Evolutionary conservation across 1,139 yeast species (phyloP).

Genomic region (Yamadazyma atmosphaerica): DNA sequence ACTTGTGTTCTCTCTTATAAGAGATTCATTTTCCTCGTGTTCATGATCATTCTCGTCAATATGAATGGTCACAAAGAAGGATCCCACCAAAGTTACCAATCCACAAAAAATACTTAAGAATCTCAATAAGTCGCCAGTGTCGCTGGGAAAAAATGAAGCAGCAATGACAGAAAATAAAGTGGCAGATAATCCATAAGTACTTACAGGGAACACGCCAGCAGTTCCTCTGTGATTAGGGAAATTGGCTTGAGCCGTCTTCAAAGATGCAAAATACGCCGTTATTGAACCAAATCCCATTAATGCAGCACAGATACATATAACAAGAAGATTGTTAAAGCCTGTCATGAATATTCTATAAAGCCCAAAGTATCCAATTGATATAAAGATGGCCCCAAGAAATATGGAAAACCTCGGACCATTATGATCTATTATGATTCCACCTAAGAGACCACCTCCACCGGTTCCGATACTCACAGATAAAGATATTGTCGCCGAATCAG

Average conservation of each 20-base stretch:
- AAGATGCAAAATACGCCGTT: constrained; percentile 60
- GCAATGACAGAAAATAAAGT: constrained; percentile 46
- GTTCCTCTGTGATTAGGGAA: constrained; percentile 71
- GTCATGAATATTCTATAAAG: constrained; percentile 31
- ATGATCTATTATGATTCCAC: constrained; percentile 64
- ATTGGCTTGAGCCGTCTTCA: constrained; percentile 68
- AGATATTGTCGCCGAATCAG: constrained; percentile 64
- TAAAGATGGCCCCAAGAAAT: constrained; percentile 51
- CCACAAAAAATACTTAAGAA: constrained; percentile 43
- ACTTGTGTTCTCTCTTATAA: background rate
- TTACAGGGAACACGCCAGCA: constrained; percentile 65
- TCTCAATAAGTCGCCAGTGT: constrained; percentile 41
- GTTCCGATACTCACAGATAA: constrained; percentile 63
- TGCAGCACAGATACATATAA: constrained; percentile 41
- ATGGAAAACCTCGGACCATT: constrained; percentile 57
- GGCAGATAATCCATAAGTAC: constrained; percentile 55
- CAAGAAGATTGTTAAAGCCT: constrained; percentile 21
- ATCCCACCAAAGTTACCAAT: constrained; percentile 33
- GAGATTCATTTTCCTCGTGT: constrained; percentile 19
- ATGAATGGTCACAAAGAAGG: constrained; percentile 38
- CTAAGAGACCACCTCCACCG: constrained; percentile 67
- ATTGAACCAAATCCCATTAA: constrained; percentile 65
- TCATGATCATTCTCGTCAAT: constrained; percentile 22
- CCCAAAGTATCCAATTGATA: constrained; percentile 44
- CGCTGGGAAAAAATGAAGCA: constrained; percentile 41